These are phyloP conservation scores for Fusarium marasasianum DNA, from an alignment of 2,329 filamentous ascomycete species.

Conservation along the genomic window DNA sequence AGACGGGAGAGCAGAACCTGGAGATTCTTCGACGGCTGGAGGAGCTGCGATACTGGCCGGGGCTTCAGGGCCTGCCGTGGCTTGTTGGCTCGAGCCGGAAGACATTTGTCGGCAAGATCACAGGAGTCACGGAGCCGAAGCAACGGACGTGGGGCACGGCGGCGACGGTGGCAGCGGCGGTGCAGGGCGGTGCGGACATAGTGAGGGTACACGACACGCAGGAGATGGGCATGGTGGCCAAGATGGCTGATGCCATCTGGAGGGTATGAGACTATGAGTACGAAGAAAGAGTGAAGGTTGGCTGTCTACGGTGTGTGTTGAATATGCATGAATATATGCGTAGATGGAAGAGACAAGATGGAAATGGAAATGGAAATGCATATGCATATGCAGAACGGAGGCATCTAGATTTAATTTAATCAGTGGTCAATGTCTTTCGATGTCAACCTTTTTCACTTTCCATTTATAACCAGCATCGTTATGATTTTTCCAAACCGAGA, in stretches of 20 bases:
- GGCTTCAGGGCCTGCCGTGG: constrained; percentile 81
- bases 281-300: not conserved
- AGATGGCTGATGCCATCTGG: constrained; percentile 95
- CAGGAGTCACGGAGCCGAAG: constrained; percentile 75
- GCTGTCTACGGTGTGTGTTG: not conserved
- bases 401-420: not conserved
- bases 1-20: constrained; percentile 82
- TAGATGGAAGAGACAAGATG: not conserved
- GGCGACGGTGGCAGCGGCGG: constrained; percentile 83
- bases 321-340: not conserved
- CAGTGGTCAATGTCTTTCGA: not conserved
- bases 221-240: constrained; percentile 85
- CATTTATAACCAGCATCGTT: not conserved
- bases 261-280: constrained; percentile 63
- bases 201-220: constrained; percentile 90
- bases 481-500: not conserved
- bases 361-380: not conserved
- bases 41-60: constrained; percentile 71
- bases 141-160: constrained; percentile 87
- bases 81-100: constrained; percentile 90
- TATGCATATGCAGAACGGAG: not conserved
- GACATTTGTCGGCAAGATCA: constrained; percentile 84
- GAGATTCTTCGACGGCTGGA: constrained; percentile 76
- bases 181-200: constrained; percentile 89
- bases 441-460: not conserved